phyloP scores from a whole-genome alignment of 2,329 filamentous ascomycete species.

The Pseudomassariella vexata region DNA sequence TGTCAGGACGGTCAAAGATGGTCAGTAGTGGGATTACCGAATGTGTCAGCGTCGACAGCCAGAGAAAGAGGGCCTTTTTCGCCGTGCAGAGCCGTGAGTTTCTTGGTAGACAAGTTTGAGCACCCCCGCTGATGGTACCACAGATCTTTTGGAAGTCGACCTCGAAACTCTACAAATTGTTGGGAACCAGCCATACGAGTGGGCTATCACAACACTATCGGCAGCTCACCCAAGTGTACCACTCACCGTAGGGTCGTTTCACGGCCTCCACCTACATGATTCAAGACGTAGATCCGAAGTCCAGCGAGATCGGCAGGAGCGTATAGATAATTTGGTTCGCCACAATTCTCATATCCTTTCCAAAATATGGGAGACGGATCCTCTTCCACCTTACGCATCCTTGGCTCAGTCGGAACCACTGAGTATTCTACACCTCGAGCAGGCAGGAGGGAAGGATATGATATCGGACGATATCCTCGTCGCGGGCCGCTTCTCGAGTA shows the following conservation, averaged over 20 bases:
- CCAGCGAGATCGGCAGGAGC: constrained; percentile 27
- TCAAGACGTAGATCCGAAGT: constrained; percentile 43
- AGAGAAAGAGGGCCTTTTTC: constrained; percentile 65
- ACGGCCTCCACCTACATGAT: constrained; percentile 79
- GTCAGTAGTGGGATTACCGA: constrained; percentile 72
- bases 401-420: constrained; percentile 77
- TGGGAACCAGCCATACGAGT: constrained; percentile 67
- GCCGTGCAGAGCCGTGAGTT: constrained; percentile 65
- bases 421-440: constrained; percentile 72
- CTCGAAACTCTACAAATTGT: constrained; percentile 65
- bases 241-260: constrained; percentile 76
- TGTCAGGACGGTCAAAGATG: constrained; percentile 50
- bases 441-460: constrained; percentile 41
- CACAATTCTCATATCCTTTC: constrained; percentile 24
- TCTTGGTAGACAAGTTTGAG: too few species aligned
- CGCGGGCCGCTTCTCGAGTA: constrained; percentile 80
- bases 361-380: constrained; percentile 45
- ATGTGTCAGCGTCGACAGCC: constrained; percentile 73
- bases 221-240: constrained; percentile 60
- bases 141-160: constrained; percentile 74
- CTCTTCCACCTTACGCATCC: constrained; percentile 57
- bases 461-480: constrained; percentile 79
- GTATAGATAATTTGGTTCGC: constrained; percentile 26
- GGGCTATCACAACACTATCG: constrained; percentile 78
- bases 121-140: too few species aligned